Evolutionary conservation across 192 early-diverging fungal genomes (phyloP), one percentile per base, ranked within the genome.

Genomic region (Gigaspora rosea): DNA sequence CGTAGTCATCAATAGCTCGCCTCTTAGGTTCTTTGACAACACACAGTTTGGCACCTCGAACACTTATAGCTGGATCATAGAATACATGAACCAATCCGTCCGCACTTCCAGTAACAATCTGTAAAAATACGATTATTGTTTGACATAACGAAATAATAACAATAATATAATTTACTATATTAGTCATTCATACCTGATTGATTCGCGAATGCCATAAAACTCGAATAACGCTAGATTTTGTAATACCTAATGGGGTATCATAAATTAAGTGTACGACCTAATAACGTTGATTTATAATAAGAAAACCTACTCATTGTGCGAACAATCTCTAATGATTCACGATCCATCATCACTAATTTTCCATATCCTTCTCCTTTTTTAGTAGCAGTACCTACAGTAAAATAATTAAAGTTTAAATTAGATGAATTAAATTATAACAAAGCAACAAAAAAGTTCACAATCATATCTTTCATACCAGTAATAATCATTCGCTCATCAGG

Each of bases 181-280:
- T 33, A 22, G 46, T 18, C 69, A 47, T 49, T 15, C 61, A 35
- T 80, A 81, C 82, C 71, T 90, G 97, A 81, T 98, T 95, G 80
- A 97, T 83, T 49, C 83, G 88, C 11, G 90, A 85, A 78, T 96
- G 93, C 97, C 97, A 98, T n/a, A 90, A 76, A 32, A 94, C 88
- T 20, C 85, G 79, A 16, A 97, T 86, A 0, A 95, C 92, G 72
- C 86, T 90, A 20, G 90, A 86, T 73, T 88, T 79, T 2, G 84
- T 81, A 12, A 90, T 80, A 71, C 69, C 84, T 81, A 51, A 41
- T 2, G 0, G 18, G 33, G 16, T 48, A 50, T n/a, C 32, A n/a
- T 2, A 41, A 35, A 47, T n/a, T 18, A 65, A 47, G 13, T 64
- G 16, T 46, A 66, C 13, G 7, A 66, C 41, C 2, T 46, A 18